Percentiles rank a stretch among this genome's conserved stretches.
Evolutionary conservation across 1,284 basidiomycete species (phyloP).

Genomic region (Trichosporon asahii): DNA sequence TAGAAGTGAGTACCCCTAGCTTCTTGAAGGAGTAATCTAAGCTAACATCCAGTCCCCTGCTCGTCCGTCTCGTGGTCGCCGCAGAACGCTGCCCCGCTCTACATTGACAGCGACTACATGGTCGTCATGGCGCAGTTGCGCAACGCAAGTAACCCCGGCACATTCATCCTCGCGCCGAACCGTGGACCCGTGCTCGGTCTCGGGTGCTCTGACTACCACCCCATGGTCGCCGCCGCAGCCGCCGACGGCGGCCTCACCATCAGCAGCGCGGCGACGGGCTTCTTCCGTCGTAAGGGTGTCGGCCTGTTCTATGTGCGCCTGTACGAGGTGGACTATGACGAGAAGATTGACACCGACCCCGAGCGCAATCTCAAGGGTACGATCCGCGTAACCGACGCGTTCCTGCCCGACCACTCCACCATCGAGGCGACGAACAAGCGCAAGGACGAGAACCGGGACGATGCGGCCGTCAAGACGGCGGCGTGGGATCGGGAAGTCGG

Average conservation of each 20-base stretch:
- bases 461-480: slow-evolving; percentile 49
- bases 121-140: slow-evolving; percentile 35
- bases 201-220: slow-evolving; percentile 75
- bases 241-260: slow-evolving; percentile 69
- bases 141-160: slow-evolving; percentile 13
- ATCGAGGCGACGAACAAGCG: slow-evolving; percentile 21
- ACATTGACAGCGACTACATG: slow-evolving; percentile 43
- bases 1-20: slow-evolving; percentile 29
- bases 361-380: slow-evolving; percentile 53
- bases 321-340: slow-evolving; percentile 80
- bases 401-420: slow-evolving; percentile 58
- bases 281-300: slow-evolving; percentile 28
- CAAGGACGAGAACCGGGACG: slow-evolving; percentile 18
- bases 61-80: slow-evolving; percentile 37
- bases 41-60: slow-evolving; percentile 32
- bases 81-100: slow-evolving; percentile 35
- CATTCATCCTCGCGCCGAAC: slow-evolving; percentile 29
- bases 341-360: slow-evolving; percentile 51
- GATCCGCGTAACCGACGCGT: slow-evolving; percentile 77
- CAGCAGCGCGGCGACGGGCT: slow-evolving; percentile 27
- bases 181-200: slow-evolving; percentile 76
- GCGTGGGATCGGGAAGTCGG: slow-evolving; percentile 73
- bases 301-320: slow-evolving; percentile 73
- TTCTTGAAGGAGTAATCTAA: background rate
- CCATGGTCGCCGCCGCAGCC: slow-evolving; percentile 72